Base-by-base conservation (phyloP, 805 yeast species). In the Jamesozyma rosinii region DNA sequence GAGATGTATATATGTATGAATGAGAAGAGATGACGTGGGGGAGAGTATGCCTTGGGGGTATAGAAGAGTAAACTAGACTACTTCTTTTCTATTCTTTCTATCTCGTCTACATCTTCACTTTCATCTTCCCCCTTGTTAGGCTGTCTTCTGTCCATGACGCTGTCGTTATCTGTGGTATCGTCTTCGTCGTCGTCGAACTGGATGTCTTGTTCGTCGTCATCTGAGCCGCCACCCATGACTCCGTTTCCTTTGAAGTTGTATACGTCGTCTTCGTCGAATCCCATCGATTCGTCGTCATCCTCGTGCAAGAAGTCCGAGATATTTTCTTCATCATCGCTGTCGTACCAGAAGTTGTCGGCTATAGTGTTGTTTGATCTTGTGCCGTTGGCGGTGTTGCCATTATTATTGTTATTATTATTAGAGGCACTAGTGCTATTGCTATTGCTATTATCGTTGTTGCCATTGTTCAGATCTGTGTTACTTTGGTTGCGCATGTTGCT, bases 301-400 rank as follows among this genome's bases (percentile, higher is more conserved):
- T 45, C 46, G 14, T 43, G 37, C 27, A 47, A 39, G 31, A 44
- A 47, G 37, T 44, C 71, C 35, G 74, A 77, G 33, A 76, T 83
- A 19, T 76, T 79, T 45, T 79, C 81, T 52, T 78, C 85, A 46
- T 78, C 84, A 37, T 77, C 77, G 41, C 63, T 57, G 52, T 82
- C 92, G 59, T 81, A 83, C 92, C 92, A 84, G 52, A 84, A 84
- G 57, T 82, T 84, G 55, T 83, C 92, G 51, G 83, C 44, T 19
- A 50, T 41, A 40, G 40, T 44, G 34, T 46, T 44, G 32, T 36
- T 37, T n/a, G 26, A 32, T 37, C 5, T n/a, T 36, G 35, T 14
- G 5, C 13, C 18, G 8, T n/a, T 14, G n/a, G 21, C 30, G 21
- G n/a, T 36, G 6, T 36, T 29, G 14, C 18, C 31, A 31, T 41